Evolutionary conservation across 164 flowering plant genomes (phyloP).

Genomic region (Umbilicus rupestris): DNA sequence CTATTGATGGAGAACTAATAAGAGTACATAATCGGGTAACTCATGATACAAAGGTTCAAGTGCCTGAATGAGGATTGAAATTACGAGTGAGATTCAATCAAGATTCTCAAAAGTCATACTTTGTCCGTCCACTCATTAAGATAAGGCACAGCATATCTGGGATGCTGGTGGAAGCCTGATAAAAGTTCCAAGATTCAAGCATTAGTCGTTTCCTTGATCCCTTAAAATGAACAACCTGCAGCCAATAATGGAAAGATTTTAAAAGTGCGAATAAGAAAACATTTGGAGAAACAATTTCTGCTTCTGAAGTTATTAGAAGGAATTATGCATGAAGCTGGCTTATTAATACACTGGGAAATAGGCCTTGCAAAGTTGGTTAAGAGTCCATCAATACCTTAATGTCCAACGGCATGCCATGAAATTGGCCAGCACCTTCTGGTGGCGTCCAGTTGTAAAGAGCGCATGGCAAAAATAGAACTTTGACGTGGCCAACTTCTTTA

Average conservation of each 20-base stretch:
- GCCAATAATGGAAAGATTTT: constrained; percentile 1
- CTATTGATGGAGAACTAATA: neutral
- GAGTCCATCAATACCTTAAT: constrained; percentile 49
- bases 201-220: constrained; percentile 95
- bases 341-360: neutral
- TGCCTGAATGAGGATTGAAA: no score
- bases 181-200: constrained; percentile 94
- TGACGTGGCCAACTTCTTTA: constrained; percentile 44
- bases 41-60: neutral
- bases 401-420: constrained; percentile 98
- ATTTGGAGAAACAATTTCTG: neutral
- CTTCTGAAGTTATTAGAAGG: neutral
- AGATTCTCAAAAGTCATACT: constrained; percentile 57
- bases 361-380: neutral
- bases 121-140: constrained; percentile 74
- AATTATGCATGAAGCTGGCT: neutral
- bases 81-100: neutral
- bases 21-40: neutral
- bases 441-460: constrained; percentile 90
- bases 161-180: constrained; percentile 38
- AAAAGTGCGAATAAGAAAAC: neutral
- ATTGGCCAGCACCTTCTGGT: constrained; percentile 97
- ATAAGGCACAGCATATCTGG: constrained; percentile 81
- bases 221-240: constrained; percentile 92
- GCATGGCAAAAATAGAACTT: constrained; percentile 78